These are phyloP conservation scores for Arctium minus DNA, from an alignment of 129 eudicot species.

Conservation along the genomic window DNA sequence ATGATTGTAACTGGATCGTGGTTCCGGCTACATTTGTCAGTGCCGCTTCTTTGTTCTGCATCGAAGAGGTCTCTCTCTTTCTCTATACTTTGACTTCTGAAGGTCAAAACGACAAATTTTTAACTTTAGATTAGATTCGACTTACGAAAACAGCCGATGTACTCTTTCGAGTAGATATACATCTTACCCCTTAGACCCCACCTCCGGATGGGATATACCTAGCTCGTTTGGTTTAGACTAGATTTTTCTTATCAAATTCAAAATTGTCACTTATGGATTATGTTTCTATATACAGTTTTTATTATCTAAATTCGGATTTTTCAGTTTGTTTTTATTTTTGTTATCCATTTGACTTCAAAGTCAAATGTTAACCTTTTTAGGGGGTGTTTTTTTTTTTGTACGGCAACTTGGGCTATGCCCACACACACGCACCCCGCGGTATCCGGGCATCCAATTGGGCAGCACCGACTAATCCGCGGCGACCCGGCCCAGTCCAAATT, in stretches of 20 bases:
- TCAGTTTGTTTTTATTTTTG: not conserved
- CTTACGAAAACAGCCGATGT: not conserved
- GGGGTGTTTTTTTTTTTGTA: too few species aligned
- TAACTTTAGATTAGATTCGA: not conserved
- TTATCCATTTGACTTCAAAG: too few species aligned
- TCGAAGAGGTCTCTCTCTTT: conserved; percentile 76
- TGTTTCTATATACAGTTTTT: not conserved
- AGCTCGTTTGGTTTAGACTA: too few species aligned
- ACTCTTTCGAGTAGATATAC: not conserved
- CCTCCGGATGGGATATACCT: not conserved
- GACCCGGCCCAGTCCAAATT: too few species aligned
- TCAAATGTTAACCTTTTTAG: not conserved
- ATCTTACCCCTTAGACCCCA: not conserved
- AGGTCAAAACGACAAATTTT: not conserved
- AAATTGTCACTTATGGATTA: not conserved
- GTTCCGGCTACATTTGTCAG: conserved; percentile 97
- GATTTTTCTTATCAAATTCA: not conserved
- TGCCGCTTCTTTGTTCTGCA: conserved; percentile 96
- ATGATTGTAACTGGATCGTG: conserved; percentile 99
- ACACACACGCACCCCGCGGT: too few species aligned
- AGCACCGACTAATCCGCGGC: too few species aligned
- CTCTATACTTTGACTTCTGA: not conserved
- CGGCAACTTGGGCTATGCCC: too few species aligned
- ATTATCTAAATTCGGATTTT: not conserved
- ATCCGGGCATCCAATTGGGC: too few species aligned